A percentile compares a stretch with the other conserved stretches of the same genome.
phyloP scores from a whole-genome alignment of 2,329 filamentous ascomycete species.

The Gliomastix tumulicola region DNA sequence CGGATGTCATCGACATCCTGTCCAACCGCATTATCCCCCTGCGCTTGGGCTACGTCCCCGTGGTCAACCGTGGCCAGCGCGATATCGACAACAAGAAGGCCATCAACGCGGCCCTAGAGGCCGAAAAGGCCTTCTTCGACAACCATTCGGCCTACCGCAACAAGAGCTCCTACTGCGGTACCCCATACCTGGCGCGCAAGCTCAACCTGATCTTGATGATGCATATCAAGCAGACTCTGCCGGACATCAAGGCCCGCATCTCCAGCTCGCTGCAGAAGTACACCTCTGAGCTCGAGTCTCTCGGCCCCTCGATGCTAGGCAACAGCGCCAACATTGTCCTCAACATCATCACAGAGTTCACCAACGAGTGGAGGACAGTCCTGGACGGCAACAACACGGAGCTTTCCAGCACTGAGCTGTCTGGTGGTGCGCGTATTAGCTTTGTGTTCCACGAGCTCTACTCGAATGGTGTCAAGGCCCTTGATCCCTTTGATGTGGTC shows the following conservation, averaged over 20 bases:
- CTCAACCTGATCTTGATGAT: slow-evolving; percentile 99
- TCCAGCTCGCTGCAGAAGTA: slow-evolving; percentile 93
- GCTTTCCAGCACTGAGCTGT: slow-evolving; percentile 87
- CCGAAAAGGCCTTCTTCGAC: slow-evolving; percentile 96
- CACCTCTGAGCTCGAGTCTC: slow-evolving; percentile 66
- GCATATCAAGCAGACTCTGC: slow-evolving; percentile 99
- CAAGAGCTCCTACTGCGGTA: slow-evolving; percentile 98
- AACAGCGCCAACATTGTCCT: slow-evolving; percentile 95
- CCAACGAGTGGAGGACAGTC: slow-evolving; percentile 93
- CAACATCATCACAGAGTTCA: slow-evolving; percentile 98
- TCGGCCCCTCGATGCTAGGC: slow-evolving; percentile 91
- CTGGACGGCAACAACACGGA: slow-evolving; percentile 96
- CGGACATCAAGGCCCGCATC: slow-evolving; percentile 97
- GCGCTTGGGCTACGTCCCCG: slow-evolving; percentile 89
- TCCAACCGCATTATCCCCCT: slow-evolving; percentile 95
- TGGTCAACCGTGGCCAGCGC: slow-evolving; percentile 94
- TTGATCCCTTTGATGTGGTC: slow-evolving; percentile 95
- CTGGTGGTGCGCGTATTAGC: slow-evolving; percentile 94
- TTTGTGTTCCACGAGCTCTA: slow-evolving; percentile 99
- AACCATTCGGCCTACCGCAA: slow-evolving; percentile 98
- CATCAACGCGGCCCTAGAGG: slow-evolving; percentile 83
- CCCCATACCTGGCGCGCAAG: slow-evolving; percentile 92
- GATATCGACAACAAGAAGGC: slow-evolving; percentile 98
- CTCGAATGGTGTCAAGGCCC: slow-evolving; percentile 92
- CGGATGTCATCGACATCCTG: slow-evolving; percentile 96